Base-by-base conservation (phyloP, 1,139 yeast genomes). In the Magnusiomyces clavatus region DNA sequence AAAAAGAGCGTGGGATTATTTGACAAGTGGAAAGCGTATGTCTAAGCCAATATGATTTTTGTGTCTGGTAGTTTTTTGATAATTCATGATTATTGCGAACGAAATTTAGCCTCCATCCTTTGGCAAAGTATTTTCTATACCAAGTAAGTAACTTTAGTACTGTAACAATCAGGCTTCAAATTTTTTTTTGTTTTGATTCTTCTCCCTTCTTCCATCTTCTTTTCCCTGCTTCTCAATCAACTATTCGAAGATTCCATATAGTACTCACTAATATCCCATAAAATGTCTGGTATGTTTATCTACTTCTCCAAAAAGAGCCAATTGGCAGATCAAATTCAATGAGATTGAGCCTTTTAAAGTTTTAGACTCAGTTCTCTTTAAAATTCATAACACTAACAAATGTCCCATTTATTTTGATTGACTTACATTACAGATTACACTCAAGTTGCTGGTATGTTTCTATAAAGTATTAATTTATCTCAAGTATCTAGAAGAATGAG, bases 211-310 rank as follows among this genome's bases (percentile, higher is more conserved):
- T 5, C 10, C n/a, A 4, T 14, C 11, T 37, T 37, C 39, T 47
- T 43, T 37, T n/a, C 31, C 14, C 19, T 20, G 19, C 13, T 40
- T n/a, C 29, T 16, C n/a, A 20, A 53, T 50, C 56, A 53, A 47
- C 35, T 48, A 46, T 29, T 44, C 50, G 24, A 41, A 24, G 34
- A 42, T 48, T 11, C 46, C 35, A 43, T 12, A 10, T 10, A 38
- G 51, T 41, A 19, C 44, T 48, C 8, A 47, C 42, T 43, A 37
- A 14, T 37, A 37, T 37, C n/a, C 5, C 16, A 3, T 37, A 37
- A 37, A 10, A 37, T 37, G 39, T 13, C 39, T 37, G 39, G 39
- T 37, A 37, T 37, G 39, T 37, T 4, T 37, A 14, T 13, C n/a
- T 3, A 37, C 16, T 37, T n/a, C 5, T n/a, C 5, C 16, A 14